A percentile compares a stretch with the other conserved stretches of the same genome.
phyloP scores from a whole-genome alignment of 2,329 filamentous ascomycete species.

The Tolypocladium capitatum region DNA sequence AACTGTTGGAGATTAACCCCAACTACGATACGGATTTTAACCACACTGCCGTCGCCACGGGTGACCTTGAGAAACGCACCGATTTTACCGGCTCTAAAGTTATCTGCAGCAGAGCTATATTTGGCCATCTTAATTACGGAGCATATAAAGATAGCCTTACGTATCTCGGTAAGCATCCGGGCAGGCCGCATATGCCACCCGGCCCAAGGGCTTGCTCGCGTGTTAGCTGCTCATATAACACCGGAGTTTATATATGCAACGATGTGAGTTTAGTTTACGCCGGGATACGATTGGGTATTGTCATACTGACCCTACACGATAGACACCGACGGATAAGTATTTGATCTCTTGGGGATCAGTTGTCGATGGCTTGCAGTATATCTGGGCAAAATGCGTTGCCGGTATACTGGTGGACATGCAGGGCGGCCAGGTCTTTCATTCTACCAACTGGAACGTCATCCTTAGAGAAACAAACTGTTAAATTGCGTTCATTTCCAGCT shows the following conservation, averaged over 20 bases:
- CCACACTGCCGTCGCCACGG: neutral
- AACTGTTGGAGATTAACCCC: neutral
- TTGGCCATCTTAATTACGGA: neutral
- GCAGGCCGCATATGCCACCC: neutral
- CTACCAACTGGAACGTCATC: too few relatives aligned
- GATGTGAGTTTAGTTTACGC: neutral
- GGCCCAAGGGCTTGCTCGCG: neutral
- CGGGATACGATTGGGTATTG: neutral
- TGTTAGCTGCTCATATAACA: neutral
- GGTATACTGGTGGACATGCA: too few relatives aligned
- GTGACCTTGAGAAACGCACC: neutral
- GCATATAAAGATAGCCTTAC: neutral
- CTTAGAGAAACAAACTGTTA: too few relatives aligned
- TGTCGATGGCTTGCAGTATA: too few relatives aligned
- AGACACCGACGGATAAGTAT: too few relatives aligned
- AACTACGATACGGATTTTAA: neutral
- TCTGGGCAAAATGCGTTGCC: too few relatives aligned
- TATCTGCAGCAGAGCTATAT: too few relatives aligned
- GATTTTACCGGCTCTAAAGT: neutral
- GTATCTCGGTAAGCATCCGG: neutral
- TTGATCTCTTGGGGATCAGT: too few relatives aligned
- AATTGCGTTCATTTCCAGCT: too few relatives aligned
- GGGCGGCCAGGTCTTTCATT: too few relatives aligned
- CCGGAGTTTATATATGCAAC: neutral
- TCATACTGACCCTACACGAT: too few relatives aligned